phyloP scores from a whole-genome alignment of 2,329 filamentous ascomycete species.

The Hypoxylon sp. region DNA sequence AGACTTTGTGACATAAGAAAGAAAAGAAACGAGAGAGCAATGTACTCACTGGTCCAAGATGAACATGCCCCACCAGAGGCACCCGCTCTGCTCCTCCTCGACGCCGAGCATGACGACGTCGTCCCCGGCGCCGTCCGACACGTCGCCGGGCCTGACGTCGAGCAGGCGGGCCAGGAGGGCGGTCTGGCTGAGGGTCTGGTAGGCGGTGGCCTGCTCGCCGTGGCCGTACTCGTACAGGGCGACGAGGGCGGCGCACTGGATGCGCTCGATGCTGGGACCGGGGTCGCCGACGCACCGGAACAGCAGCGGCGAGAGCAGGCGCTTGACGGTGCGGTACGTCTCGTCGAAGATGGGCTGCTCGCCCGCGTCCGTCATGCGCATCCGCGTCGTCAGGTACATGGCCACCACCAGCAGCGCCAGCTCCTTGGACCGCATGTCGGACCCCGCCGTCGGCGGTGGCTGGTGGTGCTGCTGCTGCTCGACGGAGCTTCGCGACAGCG shows the following conservation, averaged over 20 bases:
- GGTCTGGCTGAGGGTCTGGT: conserved; percentile 53
- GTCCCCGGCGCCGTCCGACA: conserved; percentile 42
- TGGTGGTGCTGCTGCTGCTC: conserved; percentile 22
- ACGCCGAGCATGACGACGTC: conserved; percentile 34
- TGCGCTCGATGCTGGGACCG: conserved; percentile 48
- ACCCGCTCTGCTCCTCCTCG: conserved; percentile 51
- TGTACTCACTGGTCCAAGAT: conserved; percentile 53
- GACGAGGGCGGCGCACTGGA: conserved; percentile 53
- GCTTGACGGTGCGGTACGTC: conserved; percentile 51
- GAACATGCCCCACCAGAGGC: conserved; percentile 55
- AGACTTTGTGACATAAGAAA: not conserved
- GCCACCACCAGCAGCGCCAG: conserved; percentile 52
- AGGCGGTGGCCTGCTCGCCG: conserved; percentile 52
- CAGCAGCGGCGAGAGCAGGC: conserved; percentile 48
- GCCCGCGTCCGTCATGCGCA: conserved; percentile 48
- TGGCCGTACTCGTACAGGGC: conserved; percentile 56
- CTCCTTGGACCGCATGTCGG: conserved; percentile 39
- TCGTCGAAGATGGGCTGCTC: conserved; percentile 51
- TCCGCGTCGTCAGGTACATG: conserved; percentile 53
- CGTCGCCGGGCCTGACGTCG: conserved; percentile 49
- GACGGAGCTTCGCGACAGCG: conserved; percentile 30
- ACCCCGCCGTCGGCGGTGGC: conserved; percentile 17
- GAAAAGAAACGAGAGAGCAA: not conserved
- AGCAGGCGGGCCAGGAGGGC: conserved; percentile 49
- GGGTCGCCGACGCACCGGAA: conserved; percentile 46